Percentiles rank a stretch among this genome's conserved stretches.
These are phyloP conservation scores for Prunus yedoensis DNA, from an alignment of 331 rosid species.

Conservation along the genomic window DNA sequence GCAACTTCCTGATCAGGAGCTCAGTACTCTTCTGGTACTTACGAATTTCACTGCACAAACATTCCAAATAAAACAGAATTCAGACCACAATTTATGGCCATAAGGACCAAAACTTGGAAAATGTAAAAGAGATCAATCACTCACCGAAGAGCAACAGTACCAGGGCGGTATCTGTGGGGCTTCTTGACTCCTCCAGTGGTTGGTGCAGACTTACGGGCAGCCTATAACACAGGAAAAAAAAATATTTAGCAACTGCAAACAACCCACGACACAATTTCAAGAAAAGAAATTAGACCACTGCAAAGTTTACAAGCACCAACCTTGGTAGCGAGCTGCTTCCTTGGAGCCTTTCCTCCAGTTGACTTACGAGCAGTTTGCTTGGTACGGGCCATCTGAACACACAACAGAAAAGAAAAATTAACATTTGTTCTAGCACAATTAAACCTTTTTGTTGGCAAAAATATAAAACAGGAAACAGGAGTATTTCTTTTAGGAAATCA, in stretches of 20 bases:
- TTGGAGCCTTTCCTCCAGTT: slow-evolving; percentile 92
- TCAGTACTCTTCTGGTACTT: slow-evolving; percentile 95
- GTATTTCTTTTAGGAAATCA: no score
- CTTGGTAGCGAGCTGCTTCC: slow-evolving; percentile 99
- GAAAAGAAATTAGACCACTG: accelerated
- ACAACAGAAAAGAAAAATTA: accelerated
- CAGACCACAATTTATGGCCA: no score
- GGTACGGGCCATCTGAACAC: slow-evolving; percentile 86
- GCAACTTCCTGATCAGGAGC: slow-evolving; percentile 79
- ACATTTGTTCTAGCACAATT: background rate
- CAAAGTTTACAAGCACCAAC: slow-evolving; percentile 21
- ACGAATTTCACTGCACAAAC: slow-evolving; percentile 66
- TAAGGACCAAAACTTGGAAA: no score
- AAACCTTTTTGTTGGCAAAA: background rate
- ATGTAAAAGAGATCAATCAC: background rate
- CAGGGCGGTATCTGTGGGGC: slow-evolving; percentile 96
- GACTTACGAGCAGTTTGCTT: slow-evolving; percentile 99
- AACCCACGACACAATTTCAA: accelerated
- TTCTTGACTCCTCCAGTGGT: slow-evolving; percentile 98
- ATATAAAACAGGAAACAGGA: background rate
- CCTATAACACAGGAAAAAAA: slow-evolving; percentile 29
- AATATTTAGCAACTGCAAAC: background rate
- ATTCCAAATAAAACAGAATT: background rate
- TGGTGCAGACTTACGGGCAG: slow-evolving; percentile 98
- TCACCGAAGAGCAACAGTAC: slow-evolving; percentile 98